phyloP scores from a whole-genome alignment of 331 rosid genomes.

The Quercus phellos region DNA sequence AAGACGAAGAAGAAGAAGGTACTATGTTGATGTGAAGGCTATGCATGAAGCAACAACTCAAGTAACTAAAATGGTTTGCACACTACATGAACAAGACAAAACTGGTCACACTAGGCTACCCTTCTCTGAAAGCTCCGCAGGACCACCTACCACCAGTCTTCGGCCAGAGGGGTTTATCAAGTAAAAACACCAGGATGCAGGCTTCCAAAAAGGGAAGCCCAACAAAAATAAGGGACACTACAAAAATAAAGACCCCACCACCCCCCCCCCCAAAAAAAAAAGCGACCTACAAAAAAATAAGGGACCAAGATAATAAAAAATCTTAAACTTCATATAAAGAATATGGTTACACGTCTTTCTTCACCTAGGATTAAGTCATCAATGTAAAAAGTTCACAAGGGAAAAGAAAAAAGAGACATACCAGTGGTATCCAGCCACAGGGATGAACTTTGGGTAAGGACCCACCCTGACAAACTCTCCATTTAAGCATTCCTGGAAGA shows the following conservation, averaged over 20 bases:
- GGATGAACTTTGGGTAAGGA: constrained; percentile 73
- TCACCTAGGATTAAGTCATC: not conserved
- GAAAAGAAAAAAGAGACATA: constrained; percentile 5
- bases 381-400: not conserved
- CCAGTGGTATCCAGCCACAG: constrained; percentile 94
- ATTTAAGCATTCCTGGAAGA: constrained; percentile 71
- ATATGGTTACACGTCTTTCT: too few species aligned
- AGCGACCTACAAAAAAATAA: not conserved
- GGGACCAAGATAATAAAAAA: not conserved
- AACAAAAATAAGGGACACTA: too few species aligned
- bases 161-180: too few species aligned
- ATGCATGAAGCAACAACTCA: not conserved
- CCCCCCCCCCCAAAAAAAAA: too few species aligned
- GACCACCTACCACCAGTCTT: too few species aligned
- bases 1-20: not conserved
- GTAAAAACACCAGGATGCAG: too few species aligned
- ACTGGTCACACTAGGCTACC: too few species aligned
- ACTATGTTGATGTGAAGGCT: not conserved
- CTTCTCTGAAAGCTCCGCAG: too few species aligned
- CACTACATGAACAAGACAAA: not conserved
- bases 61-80: not conserved
- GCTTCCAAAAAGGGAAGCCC: too few species aligned
- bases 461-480: constrained; percentile 96
- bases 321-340: not conserved
- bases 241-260: too few species aligned